Conservation (phyloP, 208 protist genomes). For the Lotmaria passim region DNA sequence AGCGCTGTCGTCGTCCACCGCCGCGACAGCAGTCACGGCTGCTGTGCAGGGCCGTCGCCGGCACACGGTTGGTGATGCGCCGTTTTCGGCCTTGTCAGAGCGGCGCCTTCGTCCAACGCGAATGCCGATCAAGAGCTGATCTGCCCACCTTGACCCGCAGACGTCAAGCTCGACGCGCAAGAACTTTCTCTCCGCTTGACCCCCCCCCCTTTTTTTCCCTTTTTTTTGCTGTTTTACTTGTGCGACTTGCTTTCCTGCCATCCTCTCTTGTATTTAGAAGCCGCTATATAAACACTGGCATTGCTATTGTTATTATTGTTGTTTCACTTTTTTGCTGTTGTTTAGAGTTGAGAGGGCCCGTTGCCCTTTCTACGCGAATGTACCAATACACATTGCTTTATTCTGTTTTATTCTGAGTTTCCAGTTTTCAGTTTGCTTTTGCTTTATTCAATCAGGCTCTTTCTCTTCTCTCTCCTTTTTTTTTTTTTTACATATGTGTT, state of each 20-base stretch:
- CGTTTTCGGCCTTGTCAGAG: neutral
- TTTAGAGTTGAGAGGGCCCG: too few relatives aligned
- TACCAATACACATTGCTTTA: neutral
- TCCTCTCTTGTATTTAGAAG: too few relatives aligned
- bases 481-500: too few relatives aligned
- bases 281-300: too few relatives aligned
- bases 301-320: too few relatives aligned
- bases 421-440: neutral
- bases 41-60: slow-evolving; percentile 20
- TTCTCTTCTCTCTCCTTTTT: slow-evolving; percentile 4
- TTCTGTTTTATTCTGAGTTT: too few relatives aligned
- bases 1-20: neutral
- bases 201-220: neutral
- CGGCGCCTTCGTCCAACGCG: slow-evolving; percentile 4
- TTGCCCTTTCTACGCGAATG: neutral
- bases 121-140: neutral
- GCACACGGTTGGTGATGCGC: slow-evolving; percentile 20
- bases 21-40: neutral
- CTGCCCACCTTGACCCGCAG: too few relatives aligned
- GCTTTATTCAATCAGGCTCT: neutral
- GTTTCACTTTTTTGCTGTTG: too few relatives aligned
- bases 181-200: neutral
- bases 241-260: too few relatives aligned
- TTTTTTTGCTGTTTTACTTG: neutral
- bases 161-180: too few relatives aligned